Evolutionary conservation across 2,329 filamentous ascomycete genomes (phyloP).

Genomic region (Calonectria pseudoreteaudii): DNA sequence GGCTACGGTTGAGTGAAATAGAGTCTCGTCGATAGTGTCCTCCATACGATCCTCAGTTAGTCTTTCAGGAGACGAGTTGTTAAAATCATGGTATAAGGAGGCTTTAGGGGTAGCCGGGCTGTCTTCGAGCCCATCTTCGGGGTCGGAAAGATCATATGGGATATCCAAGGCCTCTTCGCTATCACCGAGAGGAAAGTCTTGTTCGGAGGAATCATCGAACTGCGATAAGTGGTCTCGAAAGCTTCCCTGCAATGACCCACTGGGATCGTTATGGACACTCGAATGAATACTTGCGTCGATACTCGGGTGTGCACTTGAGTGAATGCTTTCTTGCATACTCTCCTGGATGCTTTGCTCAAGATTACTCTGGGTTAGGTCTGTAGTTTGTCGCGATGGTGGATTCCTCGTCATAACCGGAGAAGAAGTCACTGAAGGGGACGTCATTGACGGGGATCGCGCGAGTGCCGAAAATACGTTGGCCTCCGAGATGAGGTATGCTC

Average conservation of each 20-base stretch:
- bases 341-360: conserved; percentile 33
- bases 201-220: conserved; percentile 35
- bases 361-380: conserved; percentile 43
- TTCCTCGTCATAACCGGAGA: conserved; percentile 63
- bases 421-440: conserved; percentile 55
- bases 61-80: conserved; percentile 39
- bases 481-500: conserved; percentile 75
- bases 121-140: conserved; percentile 51
- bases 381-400: conserved; percentile 48
- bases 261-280: conserved; percentile 24
- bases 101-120: conserved; percentile 66
- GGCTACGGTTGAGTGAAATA: conserved; percentile 46
- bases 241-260: conserved; percentile 41
- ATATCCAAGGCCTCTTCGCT: conserved; percentile 69
- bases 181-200: conserved; percentile 52
- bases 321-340: conserved; percentile 1
- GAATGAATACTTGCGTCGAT: not conserved
- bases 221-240: conserved; percentile 39
- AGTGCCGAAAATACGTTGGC: conserved; percentile 73
- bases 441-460: conserved; percentile 66
- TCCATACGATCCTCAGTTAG: conserved; percentile 38
- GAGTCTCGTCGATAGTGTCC: conserved; percentile 37
- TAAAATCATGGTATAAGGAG: conserved; percentile 56
- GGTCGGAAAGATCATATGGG: conserved; percentile 62
- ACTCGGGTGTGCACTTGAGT: not conserved